Conservation (phyloP, 139 green algal species). For the Chlamydomonas schloesseri region DNA sequence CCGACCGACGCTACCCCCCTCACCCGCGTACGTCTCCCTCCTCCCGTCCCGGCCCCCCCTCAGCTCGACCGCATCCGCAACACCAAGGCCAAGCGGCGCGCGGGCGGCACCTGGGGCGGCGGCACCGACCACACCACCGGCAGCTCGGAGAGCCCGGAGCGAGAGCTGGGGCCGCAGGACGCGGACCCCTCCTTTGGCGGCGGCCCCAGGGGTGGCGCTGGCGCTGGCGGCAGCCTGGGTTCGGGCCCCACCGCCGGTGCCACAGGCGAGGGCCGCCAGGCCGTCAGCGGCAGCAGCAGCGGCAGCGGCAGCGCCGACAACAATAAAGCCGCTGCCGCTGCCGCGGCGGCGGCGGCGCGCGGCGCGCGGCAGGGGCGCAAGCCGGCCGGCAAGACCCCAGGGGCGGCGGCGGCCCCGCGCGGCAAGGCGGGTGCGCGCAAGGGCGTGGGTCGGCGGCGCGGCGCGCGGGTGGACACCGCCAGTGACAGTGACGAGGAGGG, state of each 20-base stretch:
- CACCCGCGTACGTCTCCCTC: no score
- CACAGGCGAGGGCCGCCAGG: not conserved
- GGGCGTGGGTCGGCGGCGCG: no score
- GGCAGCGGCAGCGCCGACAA: not conserved
- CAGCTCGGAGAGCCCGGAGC: conserved; percentile 12
- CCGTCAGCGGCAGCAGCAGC: conserved; percentile 2
- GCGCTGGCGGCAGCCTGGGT: not conserved
- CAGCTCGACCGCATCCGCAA: conserved; percentile 35
- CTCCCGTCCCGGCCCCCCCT: not conserved
- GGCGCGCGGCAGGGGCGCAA: no score
- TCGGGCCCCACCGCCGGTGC: no score
- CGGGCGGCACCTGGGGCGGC: not conserved
- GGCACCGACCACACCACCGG: not conserved
- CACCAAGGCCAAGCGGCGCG: conserved; percentile 17
- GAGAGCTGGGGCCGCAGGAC: not conserved
- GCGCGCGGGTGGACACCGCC: no score
- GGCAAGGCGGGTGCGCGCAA: no score
- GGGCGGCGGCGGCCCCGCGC: no score
- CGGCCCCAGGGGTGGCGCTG: no score
- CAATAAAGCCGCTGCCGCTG: not conserved
- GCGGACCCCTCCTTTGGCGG: not conserved
- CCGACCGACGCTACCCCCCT: no score
- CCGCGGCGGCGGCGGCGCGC: not conserved
- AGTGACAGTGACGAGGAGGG: no score
- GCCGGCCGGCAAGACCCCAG: no score